Conservation (phyloP, 1,139 yeast genomes). For the Pneumocystis jirovecii region DNA sequence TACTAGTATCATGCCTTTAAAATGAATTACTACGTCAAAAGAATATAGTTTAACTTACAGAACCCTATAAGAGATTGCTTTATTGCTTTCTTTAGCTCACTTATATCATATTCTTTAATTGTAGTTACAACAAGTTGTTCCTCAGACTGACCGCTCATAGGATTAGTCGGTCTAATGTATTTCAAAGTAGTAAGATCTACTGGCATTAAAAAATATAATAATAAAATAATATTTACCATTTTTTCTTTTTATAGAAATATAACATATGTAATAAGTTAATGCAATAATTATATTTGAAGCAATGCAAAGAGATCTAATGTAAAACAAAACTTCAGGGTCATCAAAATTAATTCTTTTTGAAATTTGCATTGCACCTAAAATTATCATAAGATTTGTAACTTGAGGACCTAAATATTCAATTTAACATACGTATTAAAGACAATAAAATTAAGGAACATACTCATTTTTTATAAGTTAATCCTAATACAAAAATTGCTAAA, state of each 20-base stretch:
- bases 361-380: conserved; percentile 96
- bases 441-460: not conserved
- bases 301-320: conserved; percentile 61
- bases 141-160: conserved; percentile 58
- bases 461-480: not conserved
- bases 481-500: not conserved
- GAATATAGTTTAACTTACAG: not conserved
- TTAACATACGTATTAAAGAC: not conserved
- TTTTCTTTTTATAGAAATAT: conserved; percentile 47
- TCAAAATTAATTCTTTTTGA: conserved; percentile 83
- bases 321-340: conserved; percentile 58
- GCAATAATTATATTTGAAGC: conserved; percentile 54
- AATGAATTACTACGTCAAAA: not conserved
- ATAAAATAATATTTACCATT: conserved; percentile 33
- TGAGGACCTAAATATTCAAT: not conserved
- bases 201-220: not conserved
- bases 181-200: conserved; percentile 70
- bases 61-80: conserved; percentile 56
- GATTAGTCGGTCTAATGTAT: conserved; percentile 74
- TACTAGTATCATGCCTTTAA: conserved; percentile 90
- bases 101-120: conserved; percentile 70
- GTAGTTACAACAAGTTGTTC: conserved; percentile 73
- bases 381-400: conserved; percentile 51
- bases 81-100: conserved; percentile 7
- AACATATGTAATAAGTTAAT: conserved; percentile 49